Evolutionary conservation across 192 early-diverging fungal genomes (phyloP).

Genomic region (Coemansia umbellata): DNA sequence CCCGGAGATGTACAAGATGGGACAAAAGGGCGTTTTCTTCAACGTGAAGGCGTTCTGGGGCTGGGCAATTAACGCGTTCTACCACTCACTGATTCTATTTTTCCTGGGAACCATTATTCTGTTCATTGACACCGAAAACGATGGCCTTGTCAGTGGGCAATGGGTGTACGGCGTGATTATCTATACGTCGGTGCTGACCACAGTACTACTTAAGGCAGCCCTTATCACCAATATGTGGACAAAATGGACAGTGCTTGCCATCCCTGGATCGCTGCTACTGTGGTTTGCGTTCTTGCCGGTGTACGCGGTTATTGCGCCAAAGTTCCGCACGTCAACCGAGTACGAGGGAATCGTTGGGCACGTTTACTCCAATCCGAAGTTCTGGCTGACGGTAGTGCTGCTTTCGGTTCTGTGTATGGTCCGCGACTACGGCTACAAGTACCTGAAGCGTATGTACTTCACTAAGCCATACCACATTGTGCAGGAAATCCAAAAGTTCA

Average conservation of each 20-base stretch:
- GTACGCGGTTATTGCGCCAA: slow-evolving; percentile 73
- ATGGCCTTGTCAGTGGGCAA: slow-evolving; percentile 74
- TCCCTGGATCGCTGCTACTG: slow-evolving; percentile 83
- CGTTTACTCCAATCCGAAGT: slow-evolving; percentile 63
- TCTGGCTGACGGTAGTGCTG: slow-evolving; percentile 85
- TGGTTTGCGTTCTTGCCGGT: slow-evolving; percentile 88
- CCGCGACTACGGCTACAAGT: slow-evolving; percentile 94
- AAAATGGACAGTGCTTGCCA: slow-evolving; percentile 88
- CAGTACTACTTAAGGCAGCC: slow-evolving; percentile 88
- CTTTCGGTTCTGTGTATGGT: slow-evolving; percentile 82
- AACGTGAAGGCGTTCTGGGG: slow-evolving; percentile 89
- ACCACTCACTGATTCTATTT: slow-evolving; percentile 86
- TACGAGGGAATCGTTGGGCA: slow-evolving; percentile 68
- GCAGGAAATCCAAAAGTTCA: slow-evolving; percentile 99
- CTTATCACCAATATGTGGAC: slow-evolving; percentile 90
- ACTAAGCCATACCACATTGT: slow-evolving; percentile 91
- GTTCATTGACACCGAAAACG: slow-evolving; percentile 58
- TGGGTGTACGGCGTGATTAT: slow-evolving; percentile 90
- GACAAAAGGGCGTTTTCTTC: slow-evolving; percentile 62
- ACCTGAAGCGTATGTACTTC: slow-evolving; percentile 73
- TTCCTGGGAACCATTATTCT: slow-evolving; percentile 64
- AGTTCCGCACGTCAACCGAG: slow-evolving; percentile 62
- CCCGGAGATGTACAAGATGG: slow-evolving; percentile 94
- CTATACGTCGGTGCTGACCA: slow-evolving; percentile 84
- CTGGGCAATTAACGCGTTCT: slow-evolving; percentile 89